Evolutionary conservation across 805 yeast species (phyloP), one percentile per base, ranked within the genome.

Genomic region (Cephaloascus fragrans): DNA sequence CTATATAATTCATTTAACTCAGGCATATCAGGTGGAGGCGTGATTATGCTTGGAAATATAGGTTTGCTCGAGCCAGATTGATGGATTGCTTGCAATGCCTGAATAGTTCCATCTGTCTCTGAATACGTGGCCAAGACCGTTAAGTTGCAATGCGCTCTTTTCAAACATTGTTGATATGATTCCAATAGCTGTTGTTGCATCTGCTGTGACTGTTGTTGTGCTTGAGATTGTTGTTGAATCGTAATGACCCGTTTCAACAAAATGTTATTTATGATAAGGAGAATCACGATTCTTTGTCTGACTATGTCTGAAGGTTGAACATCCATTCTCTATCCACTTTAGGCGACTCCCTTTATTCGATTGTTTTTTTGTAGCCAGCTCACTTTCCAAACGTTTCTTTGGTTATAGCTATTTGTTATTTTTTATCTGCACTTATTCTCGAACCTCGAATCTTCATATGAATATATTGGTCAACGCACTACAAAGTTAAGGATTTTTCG

Each of bases 21-120:
- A 0, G 79, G 77, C 57, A 73, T 61, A 35, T 73, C 79, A 3
- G 66, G 66, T 5, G 80, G 80, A 4, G 82, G 69, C 1, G 72
- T 58, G 42, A 74, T 62, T 32, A 75, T 70, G 23, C 69, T 64
- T 2, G 82, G 82, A 40, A 67, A 67, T 14, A 31, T 38, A 40
- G 50, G 54, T 36, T 54, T 56, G 8, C 8, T n/a, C 36, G 51
- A 53, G 4, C 52, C 49, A 12, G 39, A 44, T 29, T 51, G 55
- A 20, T 55, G 44, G 36, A 51, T 41, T 37, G 51, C 38, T 42
- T 42, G 36, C 15, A 20, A 10, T 4, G 36, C 18, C n/a, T 14
- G 20, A n/a, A 23, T 8, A 8, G 28, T 8, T 26, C 44, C 43
- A 18, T 39, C 37, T 10, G 63, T 47, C 28, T 62, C 66, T 38